Evolutionary conservation across 306 rosid species (phyloP), one percentile per base, ranked within the genome.

Genomic region (Gillenia trifoliata): DNA sequence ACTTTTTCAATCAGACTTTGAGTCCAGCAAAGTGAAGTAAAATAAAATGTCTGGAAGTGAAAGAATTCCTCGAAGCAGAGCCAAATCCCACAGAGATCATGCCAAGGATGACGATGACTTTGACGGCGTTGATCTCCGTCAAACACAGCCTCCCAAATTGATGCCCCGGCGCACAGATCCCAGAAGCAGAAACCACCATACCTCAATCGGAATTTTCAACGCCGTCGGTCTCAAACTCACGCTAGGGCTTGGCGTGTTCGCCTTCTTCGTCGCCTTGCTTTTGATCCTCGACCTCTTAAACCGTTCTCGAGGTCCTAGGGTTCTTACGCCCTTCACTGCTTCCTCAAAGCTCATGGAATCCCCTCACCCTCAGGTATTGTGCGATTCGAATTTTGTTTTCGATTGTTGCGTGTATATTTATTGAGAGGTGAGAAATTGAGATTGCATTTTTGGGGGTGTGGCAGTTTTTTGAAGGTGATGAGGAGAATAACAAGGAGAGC

Each of bases 401-500:
- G 40, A 50, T 22, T 19, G 67, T 25, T 63, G 6, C 50, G 66
- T 65, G 45, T 73, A 0, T 36, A 0, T 36, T 36, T 36, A 36
- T 36, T 36, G 41, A 36, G 41, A 36, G 41, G 41, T 36, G 11
- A 36, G 41, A 9, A 36, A 36, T 8, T 36, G 41, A 8, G 41
- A 36, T 36, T 36, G 65, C 73, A 11, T 75, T 71, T 45, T 38
- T 11, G 2, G 9, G 71, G 36, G 41, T 33, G 40, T 75, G 19
- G 71, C 89, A 94, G 98, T 94, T 94, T 88, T 93, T 36, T 36
- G 41, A 91, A 86, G 98, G 97, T 17, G 83, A 87, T 82, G 97
- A 94, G 41, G 41, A 36, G 41, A 36, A 36, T 36, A 36, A 3
- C 75, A 88, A 79, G 86, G 98, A 94, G 88, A 91, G 93, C 79